Conservation (phyloP, 2,329 filamentous ascomycete species). For the Alternaria gaisen region DNA sequence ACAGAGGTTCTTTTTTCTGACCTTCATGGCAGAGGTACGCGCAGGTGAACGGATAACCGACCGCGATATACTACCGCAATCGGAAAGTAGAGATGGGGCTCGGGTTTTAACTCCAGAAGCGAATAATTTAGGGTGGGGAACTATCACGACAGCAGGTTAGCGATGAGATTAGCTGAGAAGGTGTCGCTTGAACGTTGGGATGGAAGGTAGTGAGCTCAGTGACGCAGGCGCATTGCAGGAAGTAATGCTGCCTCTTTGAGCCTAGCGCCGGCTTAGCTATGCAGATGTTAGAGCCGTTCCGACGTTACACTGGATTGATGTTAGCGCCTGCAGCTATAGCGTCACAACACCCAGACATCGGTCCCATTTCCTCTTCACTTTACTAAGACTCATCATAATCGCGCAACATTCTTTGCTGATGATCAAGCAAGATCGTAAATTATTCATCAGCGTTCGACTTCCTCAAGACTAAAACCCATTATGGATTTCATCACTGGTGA, state of each 20-base stretch:
- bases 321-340: not conserved
- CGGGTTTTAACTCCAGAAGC: not conserved
- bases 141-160: not conserved
- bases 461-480: not conserved
- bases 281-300: not conserved
- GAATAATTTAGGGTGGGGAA: not conserved
- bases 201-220: not conserved
- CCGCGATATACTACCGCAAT: conserved; percentile 2
- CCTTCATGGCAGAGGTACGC: not conserved
- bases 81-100: not conserved
- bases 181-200: not conserved
- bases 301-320: not conserved
- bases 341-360: not conserved
- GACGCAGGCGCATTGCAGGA: not conserved
- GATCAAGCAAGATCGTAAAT: not conserved
- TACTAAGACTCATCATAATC: not conserved
- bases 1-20: conserved; percentile 3
- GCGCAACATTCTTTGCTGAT: not conserved
- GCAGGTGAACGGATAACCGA: not conserved
- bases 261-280: not conserved
- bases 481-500: not conserved
- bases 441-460: not conserved
- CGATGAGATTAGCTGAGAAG: not conserved
- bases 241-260: not conserved
- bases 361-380: not conserved